Evolutionary conservation across 176 grass and related monocot species (phyloP).

Genomic region (Eragrostis curvula): DNA sequence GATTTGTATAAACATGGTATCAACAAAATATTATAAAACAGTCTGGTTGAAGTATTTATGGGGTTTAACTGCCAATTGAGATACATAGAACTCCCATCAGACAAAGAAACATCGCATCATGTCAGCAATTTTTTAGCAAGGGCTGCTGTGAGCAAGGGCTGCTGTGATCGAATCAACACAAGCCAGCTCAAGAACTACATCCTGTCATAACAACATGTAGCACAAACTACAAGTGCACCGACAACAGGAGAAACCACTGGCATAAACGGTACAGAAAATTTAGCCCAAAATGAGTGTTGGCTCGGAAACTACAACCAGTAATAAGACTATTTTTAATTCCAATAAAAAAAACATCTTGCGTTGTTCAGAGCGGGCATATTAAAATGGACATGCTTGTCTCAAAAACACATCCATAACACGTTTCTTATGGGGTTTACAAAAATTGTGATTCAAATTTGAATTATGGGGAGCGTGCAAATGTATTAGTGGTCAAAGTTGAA

Average conservation of each 20-base stretch:
- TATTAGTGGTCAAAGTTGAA: neutral
- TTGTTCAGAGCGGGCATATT: neutral
- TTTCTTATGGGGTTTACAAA: too few relatives aligned
- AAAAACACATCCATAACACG: neutral
- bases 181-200: neutral
- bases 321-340: neutral
- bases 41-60: too few relatives aligned
- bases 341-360: neutral
- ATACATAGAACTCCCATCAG: too few relatives aligned
- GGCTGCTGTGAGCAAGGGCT: too few relatives aligned
- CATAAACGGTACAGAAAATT: too few relatives aligned
- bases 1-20: neutral
- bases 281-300: too few relatives aligned
- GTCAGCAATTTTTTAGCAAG: too few relatives aligned
- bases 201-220: neutral
- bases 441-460: too few relatives aligned
- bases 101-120: too few relatives aligned
- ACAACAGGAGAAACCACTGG: neutral
- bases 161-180: neutral
- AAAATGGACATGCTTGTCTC: neutral
- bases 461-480: neutral
- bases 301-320: neutral
- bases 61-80: too few relatives aligned
- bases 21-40: neutral
- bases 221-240: neutral